Conservation (phyloP, 257 asterid genomes). For the Echium plantagineum region DNA sequence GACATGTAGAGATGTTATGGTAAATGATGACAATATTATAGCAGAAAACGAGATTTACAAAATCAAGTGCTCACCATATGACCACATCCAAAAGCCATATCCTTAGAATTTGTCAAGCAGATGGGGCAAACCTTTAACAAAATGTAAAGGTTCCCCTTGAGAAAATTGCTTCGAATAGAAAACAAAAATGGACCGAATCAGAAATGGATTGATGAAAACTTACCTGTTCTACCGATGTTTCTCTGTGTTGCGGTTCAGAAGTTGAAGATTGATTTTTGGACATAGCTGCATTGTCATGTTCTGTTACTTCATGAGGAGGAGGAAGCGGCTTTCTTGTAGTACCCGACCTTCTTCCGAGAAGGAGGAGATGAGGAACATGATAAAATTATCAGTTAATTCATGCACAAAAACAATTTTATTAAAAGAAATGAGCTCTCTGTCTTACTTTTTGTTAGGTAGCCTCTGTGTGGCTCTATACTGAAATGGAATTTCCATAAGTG, state of each 20-base stretch:
- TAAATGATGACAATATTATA: neutral
- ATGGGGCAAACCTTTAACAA: conserved; percentile 59
- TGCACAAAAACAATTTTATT: neutral
- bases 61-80: conserved; percentile 52
- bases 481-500: conserved; percentile 90
- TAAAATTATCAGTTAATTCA: neutral
- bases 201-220: conserved; percentile 10
- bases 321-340: conserved; percentile 44
- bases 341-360: conserved; percentile 26
- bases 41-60: neutral
- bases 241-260: conserved; percentile 34
- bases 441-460: too few species aligned
- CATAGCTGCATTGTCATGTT: conserved; percentile 40
- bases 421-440: neutral
- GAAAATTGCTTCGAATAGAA: neutral
- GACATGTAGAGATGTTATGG: neutral
- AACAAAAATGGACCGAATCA: neutral
- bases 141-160: conserved; percentile 1
- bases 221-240: conserved; percentile 47
- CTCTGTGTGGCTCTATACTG: conserved; percentile 69
- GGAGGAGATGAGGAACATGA: neutral
- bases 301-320: conserved; percentile 60
- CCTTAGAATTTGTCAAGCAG: conserved; percentile 80
- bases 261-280: conserved; percentile 26
- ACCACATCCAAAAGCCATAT: conserved; percentile 96